Evolutionary conservation across 441 rosid genomes (phyloP).

Genomic region (Gossypium trilobum): DNA sequence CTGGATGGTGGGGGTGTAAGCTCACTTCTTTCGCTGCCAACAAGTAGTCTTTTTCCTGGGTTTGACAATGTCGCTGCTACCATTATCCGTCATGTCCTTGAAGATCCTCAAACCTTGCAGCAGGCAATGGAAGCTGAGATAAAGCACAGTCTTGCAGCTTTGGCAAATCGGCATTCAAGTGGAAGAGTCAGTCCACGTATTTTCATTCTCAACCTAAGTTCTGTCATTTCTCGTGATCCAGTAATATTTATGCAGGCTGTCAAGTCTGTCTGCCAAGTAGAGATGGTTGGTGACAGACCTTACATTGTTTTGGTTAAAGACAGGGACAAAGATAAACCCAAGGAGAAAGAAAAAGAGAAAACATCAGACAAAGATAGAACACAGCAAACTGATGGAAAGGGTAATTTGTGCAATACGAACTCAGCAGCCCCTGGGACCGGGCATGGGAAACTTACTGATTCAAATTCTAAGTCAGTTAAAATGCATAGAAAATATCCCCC

Average conservation of each 20-base stretch:
- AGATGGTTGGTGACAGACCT: slow-evolving; percentile 95
- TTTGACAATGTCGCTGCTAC: slow-evolving; percentile 84
- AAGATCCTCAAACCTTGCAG: slow-evolving; percentile 96
- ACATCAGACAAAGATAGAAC: slow-evolving; percentile 53
- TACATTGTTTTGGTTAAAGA: slow-evolving; percentile 78
- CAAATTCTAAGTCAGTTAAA: slow-evolving; percentile 62
- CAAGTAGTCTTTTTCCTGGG: slow-evolving; percentile 83
- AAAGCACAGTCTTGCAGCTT: slow-evolving; percentile 69
- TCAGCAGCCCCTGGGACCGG: slow-evolving; percentile 32
- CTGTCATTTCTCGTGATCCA: slow-evolving; percentile 89
- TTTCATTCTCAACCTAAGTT: slow-evolving; percentile 57
- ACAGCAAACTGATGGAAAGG: slow-evolving; percentile 54
- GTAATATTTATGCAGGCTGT: slow-evolving; percentile 75
- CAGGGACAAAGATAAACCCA: slow-evolving; percentile 69
- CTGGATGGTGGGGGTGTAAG: slow-evolving; percentile 79
- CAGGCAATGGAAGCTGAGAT: slow-evolving; percentile 99
- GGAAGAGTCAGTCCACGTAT: slow-evolving; percentile 81
- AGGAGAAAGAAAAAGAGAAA: slow-evolving; percentile 71
- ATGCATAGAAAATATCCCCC: slow-evolving; percentile 70
- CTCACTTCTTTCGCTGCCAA: slow-evolving; percentile 74
- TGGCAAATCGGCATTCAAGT: slow-evolving; percentile 75
- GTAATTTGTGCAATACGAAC: slow-evolving; percentile 33
- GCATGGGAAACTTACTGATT: slow-evolving; percentile 42
- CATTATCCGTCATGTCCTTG: slow-evolving; percentile 84
- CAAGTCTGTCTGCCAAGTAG: slow-evolving; percentile 77